Base-by-base conservation (phyloP, 2,329 filamentous ascomycete genomes). In the Chaetomium sp. region DNA sequence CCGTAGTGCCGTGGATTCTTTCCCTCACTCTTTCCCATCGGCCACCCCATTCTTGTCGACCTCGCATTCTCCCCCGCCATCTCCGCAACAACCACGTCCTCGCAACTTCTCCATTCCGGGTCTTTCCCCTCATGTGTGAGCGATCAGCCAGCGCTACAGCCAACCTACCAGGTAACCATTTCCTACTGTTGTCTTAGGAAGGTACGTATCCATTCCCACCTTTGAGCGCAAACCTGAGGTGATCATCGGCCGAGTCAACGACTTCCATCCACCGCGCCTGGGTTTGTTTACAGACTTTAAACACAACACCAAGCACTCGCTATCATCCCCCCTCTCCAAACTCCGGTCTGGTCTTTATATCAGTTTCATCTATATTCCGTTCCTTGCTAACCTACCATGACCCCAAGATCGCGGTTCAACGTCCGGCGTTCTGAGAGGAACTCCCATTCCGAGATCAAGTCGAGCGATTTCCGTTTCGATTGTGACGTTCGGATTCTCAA, bases 311-410 rank as follows among this genome's bases (percentile, higher is more conserved):
- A 27, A 33, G 25, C 3, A 57, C 38, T 47, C 16, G 23, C 29
- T 31, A 27, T 19, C 4, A 23, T 10, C 7, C n/a, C n/a, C n/a
- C n/a, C 25, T 49, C 8, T 19, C 31, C 25, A 7, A 49, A 8
- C 12, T 29, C 25, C 12, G 25, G 9, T 27, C 35, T 16, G 12
- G 16, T 21, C n/a, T 25, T 38, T 42, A 27, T 13, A 29, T 29
- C 29, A 12, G 12, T 49, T 12, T 9, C 27, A 16, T 5, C 47
- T n/a, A 13, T 25, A 23, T 23, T 57, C 38, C 2, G 9, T 33
- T 35, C 16, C n/a, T 3, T 29, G 53, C 55, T 63, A 54, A 63
- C 33, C 25, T 45, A 38, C 54, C 55, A 63, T 63, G 61, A 53
- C 31, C 23, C 9, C 3, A 23, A 47, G 8, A 27, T 2, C 25